Evolutionary conservation across 1,284 basidiomycete genomes (phyloP).

Genomic region (Naganishia sp.): DNA sequence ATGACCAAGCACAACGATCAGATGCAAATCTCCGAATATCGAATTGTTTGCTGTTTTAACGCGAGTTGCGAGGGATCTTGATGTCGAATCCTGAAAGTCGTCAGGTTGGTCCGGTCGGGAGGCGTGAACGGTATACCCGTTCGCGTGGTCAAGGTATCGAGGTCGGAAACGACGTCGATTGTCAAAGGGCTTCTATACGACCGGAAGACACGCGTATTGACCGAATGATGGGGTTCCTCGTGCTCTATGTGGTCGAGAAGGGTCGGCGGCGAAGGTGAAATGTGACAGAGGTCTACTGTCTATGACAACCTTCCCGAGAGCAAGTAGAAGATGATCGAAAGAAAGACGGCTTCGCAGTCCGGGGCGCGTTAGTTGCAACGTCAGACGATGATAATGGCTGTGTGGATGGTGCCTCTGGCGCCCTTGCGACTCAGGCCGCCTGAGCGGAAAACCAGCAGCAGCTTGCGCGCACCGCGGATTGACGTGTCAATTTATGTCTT

Average conservation of each 20-base stretch:
- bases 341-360: neutral
- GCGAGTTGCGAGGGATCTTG: neutral
- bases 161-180: conserved; percentile 2
- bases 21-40: neutral
- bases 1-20: conserved; percentile 20
- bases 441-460: conserved; percentile 6
- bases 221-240: conserved; percentile 2
- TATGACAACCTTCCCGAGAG: conserved; percentile 14
- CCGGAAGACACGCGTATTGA: conserved; percentile 17
- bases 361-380: conserved; percentile 14
- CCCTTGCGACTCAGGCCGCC: neutral
- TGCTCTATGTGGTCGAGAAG: neutral
- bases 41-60: neutral
- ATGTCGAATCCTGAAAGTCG: neutral
- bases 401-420: conserved; percentile 13
- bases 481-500: conserved; percentile 4
- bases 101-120: neutral
- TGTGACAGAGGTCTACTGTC: conserved; percentile 11
- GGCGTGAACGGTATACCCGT: neutral
- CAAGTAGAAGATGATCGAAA: conserved; percentile 8
- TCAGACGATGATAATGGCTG: conserved; percentile 28
- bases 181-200: conserved; percentile 21
- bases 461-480: neutral
- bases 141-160: neutral
- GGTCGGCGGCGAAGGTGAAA: neutral